Percentiles rank a stretch among this genome's conserved stretches.
phyloP scores from a whole-genome alignment of 2,329 filamentous ascomycete species.

The Scopulariopsis brevicaulis region DNA sequence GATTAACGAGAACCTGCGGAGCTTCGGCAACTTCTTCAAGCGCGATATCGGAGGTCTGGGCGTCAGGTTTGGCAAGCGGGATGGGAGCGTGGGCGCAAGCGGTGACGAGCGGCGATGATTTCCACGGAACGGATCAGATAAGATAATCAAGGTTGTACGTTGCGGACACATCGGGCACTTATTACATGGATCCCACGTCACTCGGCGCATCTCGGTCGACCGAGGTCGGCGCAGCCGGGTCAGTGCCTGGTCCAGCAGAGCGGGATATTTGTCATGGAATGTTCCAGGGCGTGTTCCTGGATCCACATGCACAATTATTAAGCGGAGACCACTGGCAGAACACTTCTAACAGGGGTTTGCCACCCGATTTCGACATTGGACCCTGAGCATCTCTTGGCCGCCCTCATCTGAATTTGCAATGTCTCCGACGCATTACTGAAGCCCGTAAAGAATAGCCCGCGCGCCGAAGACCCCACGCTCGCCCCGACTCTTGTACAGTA shows the following conservation, averaged over 20 bases:
- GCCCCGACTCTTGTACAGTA: not conserved
- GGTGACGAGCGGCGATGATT: slow-evolving; percentile 3
- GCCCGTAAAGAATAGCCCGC: not conserved
- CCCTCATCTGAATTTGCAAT: not conserved
- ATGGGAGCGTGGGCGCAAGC: slow-evolving; percentile 23
- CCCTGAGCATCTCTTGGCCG: not conserved
- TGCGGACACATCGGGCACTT: too few relatives aligned
- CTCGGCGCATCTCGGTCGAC: not conserved
- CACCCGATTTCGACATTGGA: not conserved
- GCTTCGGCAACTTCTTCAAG: slow-evolving; percentile 92
- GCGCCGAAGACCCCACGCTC: not conserved
- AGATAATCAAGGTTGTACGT: not conserved
- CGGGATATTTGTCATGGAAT: not conserved
- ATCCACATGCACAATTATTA: not conserved
- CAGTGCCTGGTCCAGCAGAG: not conserved
- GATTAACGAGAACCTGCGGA: slow-evolving; percentile 88
- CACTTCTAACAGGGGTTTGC: not conserved
- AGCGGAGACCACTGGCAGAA: not conserved
- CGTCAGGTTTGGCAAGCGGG: slow-evolving; percentile 57
- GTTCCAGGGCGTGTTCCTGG: not conserved
- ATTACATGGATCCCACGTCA: too few relatives aligned
- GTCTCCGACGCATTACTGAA: not conserved
- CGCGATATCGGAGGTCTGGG: slow-evolving; percentile 73
- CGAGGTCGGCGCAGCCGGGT: not conserved
- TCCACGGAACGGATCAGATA: not conserved